Conservation (phyloP, 169 alveolate genomes). For the Plasmodium inui region DNA sequence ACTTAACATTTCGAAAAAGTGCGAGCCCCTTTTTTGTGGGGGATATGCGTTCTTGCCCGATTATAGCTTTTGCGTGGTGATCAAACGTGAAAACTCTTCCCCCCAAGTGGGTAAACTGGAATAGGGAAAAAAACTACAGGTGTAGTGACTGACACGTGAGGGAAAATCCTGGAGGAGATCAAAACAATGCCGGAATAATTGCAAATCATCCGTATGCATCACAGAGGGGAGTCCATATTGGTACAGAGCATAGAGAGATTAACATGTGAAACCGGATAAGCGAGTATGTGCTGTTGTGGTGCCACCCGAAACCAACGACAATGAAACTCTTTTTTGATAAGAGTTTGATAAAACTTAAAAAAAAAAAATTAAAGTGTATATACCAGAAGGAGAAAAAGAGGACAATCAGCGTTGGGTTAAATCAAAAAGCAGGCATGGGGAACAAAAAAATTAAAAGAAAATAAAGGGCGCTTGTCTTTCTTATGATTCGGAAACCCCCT, state of each 20-base stretch:
- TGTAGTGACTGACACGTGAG: not conserved
- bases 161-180: not conserved
- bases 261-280: not conserved
- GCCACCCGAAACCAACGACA: not conserved
- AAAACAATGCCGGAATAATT: not conserved
- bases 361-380: not conserved
- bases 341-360: not conserved
- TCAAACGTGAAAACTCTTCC: no score
- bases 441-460: no score
- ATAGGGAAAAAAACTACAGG: not conserved
- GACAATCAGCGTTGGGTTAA: not conserved
- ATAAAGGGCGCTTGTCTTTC: not conserved
- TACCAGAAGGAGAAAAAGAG: not conserved
- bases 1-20: not conserved
- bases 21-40: not conserved
- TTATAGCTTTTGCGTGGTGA: not conserved
- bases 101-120: not conserved
- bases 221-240: not conserved
- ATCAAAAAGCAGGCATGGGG: not conserved
- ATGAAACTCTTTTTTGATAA: not conserved
- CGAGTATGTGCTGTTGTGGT: not conserved
- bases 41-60: not conserved
- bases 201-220: not conserved
- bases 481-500: not conserved
- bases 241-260: not conserved